Conservation (phyloP, 1,284 basidiomycete genomes). For the Ustilago tritici region DNA sequence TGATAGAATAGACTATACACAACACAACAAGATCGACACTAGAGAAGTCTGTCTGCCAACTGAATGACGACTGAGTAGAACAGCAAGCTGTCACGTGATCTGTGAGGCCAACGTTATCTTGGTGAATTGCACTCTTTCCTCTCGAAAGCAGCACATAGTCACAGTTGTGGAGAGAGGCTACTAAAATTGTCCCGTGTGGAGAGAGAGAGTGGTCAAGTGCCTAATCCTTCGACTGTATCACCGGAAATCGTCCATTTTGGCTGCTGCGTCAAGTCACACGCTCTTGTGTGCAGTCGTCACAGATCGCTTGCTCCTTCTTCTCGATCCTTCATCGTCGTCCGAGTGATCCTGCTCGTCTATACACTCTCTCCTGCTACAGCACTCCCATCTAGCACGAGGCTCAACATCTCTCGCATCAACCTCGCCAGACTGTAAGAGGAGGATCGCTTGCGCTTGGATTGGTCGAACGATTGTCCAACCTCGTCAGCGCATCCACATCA, state of each 20-base stretch:
- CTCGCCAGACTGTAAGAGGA: background rate
- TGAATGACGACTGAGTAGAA: too few relatives aligned
- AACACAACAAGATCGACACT: background rate
- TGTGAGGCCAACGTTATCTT: background rate
- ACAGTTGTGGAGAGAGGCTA: background rate
- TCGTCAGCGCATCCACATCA: background rate
- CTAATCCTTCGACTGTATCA: background rate
- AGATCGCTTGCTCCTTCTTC: conserved; percentile 2
- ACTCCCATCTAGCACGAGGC: background rate
- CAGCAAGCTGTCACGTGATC: background rate
- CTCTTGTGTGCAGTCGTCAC: conserved; percentile 16
- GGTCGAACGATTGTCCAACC: conserved; percentile 1
- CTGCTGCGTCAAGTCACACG: conserved; percentile 23
- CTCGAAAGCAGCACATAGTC: conserved; percentile 1
- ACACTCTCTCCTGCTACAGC: background rate
- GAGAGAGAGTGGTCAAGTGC: background rate
- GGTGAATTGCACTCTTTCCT: too few relatives aligned
- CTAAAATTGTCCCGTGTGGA: background rate
- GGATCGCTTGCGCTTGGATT: background rate
- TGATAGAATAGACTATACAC: background rate
- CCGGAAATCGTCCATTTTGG: background rate
- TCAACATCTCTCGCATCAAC: background rate
- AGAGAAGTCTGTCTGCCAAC: too few relatives aligned
- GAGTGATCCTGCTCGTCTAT: conserved; percentile 13
- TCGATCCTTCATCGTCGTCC: conserved; percentile 20